Evolutionary conservation across 2,329 filamentous ascomycete species (phyloP).

Genomic region (Grosmannia serpens): DNA sequence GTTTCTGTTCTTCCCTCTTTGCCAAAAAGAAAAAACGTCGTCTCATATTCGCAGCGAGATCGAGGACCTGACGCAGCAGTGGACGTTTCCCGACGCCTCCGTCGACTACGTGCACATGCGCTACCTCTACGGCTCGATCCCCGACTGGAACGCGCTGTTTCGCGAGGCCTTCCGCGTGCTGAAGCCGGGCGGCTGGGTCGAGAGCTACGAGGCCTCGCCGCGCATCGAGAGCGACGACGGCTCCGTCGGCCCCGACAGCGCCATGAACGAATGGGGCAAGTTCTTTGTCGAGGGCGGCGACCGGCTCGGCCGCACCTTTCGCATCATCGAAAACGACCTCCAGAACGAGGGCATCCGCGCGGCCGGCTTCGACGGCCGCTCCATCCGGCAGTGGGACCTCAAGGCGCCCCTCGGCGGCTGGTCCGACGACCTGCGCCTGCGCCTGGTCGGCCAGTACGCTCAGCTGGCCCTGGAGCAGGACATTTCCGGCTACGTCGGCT

Average conservation of each 20-base stretch:
- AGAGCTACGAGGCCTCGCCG: slow-evolving; percentile 13
- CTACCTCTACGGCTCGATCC: slow-evolving; percentile 38
- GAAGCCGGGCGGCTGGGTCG: slow-evolving; percentile 36
- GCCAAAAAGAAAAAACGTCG: too few relatives aligned
- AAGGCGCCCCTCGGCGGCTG: slow-evolving; percentile 21
- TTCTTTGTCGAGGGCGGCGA: slow-evolving; percentile 4
- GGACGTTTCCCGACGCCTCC: slow-evolving; percentile 30
- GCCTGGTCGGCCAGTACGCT: slow-evolving; percentile 18
- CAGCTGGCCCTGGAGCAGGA: slow-evolving; percentile 4
- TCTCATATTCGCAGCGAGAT: slow-evolving; percentile 26
- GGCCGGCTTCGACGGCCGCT: background rate
- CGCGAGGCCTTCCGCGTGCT: slow-evolving; percentile 34
- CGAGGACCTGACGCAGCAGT: slow-evolving; percentile 44
- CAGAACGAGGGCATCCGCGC: background rate
- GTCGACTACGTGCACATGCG: slow-evolving; percentile 50
- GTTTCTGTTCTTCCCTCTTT: slow-evolving; percentile 19
- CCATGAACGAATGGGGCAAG: slow-evolving; percentile 15
- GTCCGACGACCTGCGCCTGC: slow-evolving; percentile 17
- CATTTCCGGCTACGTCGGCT: slow-evolving; percentile 9
- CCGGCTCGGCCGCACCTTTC: background rate
- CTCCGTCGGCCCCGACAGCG: slow-evolving; percentile 6
- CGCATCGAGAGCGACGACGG: slow-evolving; percentile 16
- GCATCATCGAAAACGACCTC: background rate
- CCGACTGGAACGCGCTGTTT: slow-evolving; percentile 39
- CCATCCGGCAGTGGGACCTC: background rate